Conservation (phyloP, 2,329 filamentous ascomycete species). For the Paracoccidioides lutzii region DNA sequence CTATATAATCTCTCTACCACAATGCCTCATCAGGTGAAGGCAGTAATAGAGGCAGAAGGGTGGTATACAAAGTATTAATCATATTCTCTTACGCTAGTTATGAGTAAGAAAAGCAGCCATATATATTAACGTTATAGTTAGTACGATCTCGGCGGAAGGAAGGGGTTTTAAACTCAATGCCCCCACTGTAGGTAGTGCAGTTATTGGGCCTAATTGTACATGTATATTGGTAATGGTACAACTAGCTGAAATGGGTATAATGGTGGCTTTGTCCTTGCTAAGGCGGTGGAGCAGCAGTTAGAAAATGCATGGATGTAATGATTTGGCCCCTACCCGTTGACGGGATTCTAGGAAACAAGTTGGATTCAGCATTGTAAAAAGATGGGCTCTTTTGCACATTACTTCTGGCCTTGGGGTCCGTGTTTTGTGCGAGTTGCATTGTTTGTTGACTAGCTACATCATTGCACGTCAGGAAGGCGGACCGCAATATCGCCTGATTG, state of each 20-base stretch:
- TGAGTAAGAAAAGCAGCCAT: too few species aligned
- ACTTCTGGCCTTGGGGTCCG: neutral
- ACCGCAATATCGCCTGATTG: slow-evolving; percentile 96
- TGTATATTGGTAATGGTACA: too few species aligned
- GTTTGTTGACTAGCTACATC: slow-evolving; percentile 20
- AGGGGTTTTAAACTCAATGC: too few species aligned
- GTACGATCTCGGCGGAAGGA: too few species aligned
- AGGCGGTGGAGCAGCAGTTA: neutral
- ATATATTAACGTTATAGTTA: too few species aligned
- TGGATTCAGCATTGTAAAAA: neutral
- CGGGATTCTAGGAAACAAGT: neutral
- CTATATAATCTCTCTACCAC: slow-evolving; percentile 1
- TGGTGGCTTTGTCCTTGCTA: neutral
- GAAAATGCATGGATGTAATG: neutral
- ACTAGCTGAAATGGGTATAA: too few species aligned
- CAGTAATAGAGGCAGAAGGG: slow-evolving; percentile 1
- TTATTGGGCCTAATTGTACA: too few species aligned
- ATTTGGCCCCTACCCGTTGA: too few species aligned
- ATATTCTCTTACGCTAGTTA: too few species aligned
- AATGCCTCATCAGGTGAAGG: neutral
- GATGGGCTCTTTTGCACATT: neutral
- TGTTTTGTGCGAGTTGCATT: neutral
- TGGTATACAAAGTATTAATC: slow-evolving; percentile 7
- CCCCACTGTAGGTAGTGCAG: too few species aligned
- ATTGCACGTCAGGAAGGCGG: slow-evolving; percentile 79